A percentile compares a stretch with the other conserved stretches of the same genome.
Evolutionary conservation across 176 grass and related monocot species (phyloP).

Genomic region (Thalia dealbata): DNA sequence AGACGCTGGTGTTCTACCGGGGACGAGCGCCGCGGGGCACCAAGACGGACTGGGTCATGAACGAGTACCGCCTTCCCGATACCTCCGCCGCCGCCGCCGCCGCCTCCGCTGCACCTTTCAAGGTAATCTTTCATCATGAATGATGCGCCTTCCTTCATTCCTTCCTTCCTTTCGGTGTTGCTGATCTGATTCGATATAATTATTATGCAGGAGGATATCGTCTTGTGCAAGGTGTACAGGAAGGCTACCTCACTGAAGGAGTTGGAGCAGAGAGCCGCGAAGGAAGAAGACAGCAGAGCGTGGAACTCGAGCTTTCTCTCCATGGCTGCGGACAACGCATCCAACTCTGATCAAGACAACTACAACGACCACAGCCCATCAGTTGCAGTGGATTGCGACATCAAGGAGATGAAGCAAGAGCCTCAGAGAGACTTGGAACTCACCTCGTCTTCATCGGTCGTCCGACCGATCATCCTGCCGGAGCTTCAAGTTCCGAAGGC

Average conservation of each 20-base stretch:
- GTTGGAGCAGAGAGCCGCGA: conserved; percentile 11
- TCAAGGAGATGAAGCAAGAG: conserved; percentile 1
- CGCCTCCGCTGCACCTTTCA: not conserved
- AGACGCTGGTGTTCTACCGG: conserved; percentile 11
- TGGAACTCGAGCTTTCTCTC: not conserved
- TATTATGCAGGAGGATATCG: not conserved
- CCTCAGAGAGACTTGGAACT: not conserved
- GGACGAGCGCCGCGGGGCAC: conserved; percentile 5
- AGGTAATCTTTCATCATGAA: too few species aligned
- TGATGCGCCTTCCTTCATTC: too few species aligned
- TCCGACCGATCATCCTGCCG: not conserved
- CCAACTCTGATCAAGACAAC: not conserved
- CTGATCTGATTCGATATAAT: too few species aligned
- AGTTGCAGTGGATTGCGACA: not conserved
- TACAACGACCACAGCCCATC: not conserved
- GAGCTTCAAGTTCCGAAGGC: not conserved
- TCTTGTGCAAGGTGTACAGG: conserved; percentile 13
- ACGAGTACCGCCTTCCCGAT: conserved; percentile 8
- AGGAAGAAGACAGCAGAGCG: not conserved
- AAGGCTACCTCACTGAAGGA: conserved; percentile 12
- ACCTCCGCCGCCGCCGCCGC: not conserved
- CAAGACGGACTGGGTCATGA: conserved; percentile 16
- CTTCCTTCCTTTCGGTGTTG: too few species aligned
- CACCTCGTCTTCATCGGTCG: not conserved
- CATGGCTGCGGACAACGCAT: not conserved